Conservation (phyloP, 805 yeast genomes). For the Candida nemodendra region DNA sequence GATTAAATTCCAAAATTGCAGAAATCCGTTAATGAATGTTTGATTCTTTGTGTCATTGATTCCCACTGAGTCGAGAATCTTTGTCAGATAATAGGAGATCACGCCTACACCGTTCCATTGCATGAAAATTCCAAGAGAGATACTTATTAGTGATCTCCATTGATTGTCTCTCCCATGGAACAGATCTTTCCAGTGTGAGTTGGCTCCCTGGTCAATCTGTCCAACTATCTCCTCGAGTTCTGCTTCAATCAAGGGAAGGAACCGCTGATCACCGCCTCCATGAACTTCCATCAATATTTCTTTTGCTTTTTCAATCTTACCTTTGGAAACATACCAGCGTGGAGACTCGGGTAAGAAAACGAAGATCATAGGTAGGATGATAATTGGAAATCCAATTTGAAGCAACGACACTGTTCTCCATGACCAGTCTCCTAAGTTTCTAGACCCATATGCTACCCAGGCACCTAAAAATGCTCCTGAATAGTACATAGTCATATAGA, state of each 20-base stretch:
- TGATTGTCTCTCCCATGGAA: slow-evolving; percentile 33
- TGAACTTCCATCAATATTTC: slow-evolving; percentile 33
- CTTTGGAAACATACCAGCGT: slow-evolving; percentile 31
- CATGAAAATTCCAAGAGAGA: slow-evolving; percentile 31
- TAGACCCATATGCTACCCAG: slow-evolving; percentile 41
- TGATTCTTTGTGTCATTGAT: slow-evolving; percentile 43
- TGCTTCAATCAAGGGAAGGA: slow-evolving; percentile 29
- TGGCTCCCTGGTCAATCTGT: slow-evolving; percentile 33
- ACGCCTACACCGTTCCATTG: slow-evolving; percentile 47
- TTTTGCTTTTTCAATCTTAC: slow-evolving; percentile 33
- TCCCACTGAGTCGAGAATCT: slow-evolving; percentile 52
- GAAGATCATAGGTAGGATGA: slow-evolving; percentile 29
- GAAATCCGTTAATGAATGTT: slow-evolving; percentile 48
- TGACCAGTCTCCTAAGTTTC: slow-evolving; percentile 23
- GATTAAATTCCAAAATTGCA: slow-evolving; percentile 45
- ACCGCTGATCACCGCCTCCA: slow-evolving; percentile 33
- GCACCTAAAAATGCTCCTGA: slow-evolving; percentile 42
- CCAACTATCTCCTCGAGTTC: slow-evolving; percentile 36
- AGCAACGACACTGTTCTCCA: slow-evolving; percentile 40
- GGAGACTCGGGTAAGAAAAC: slow-evolving; percentile 36
- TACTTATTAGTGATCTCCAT: slow-evolving; percentile 34
- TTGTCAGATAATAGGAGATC: slow-evolving; percentile 42
- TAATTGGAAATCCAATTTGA: slow-evolving; percentile 36
- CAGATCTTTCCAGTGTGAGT: slow-evolving; percentile 36
- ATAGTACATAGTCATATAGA: too few species aligned